Conservation (phyloP, 2,329 filamentous ascomycete species). For the Sporothrix phasma region DNA sequence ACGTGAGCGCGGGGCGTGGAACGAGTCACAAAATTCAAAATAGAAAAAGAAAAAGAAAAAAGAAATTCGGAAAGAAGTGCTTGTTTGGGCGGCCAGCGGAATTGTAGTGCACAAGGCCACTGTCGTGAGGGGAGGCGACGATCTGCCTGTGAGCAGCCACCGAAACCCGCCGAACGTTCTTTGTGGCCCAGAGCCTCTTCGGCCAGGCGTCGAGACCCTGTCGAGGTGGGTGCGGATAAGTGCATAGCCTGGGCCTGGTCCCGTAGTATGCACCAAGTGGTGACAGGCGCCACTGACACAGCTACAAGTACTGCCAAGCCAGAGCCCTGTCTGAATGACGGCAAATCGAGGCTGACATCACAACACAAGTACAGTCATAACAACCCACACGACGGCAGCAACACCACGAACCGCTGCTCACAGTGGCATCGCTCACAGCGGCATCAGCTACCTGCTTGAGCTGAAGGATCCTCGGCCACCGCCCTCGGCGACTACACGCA, state of each 20-base stretch:
- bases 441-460: too few relatives aligned
- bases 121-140: constrained; percentile 7
- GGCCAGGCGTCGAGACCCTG: not conserved
- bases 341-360: not conserved
- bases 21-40: not conserved
- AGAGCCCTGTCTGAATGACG: not conserved
- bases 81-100: not conserved
- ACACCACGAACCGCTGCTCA: too few relatives aligned
- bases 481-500: too few relatives aligned
- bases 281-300: not conserved
- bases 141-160: not conserved
- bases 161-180: constrained; percentile 19
- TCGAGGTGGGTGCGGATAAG: not conserved
- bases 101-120: not conserved
- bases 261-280: not conserved
- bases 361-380: too few relatives aligned
- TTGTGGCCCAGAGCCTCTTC: not conserved
- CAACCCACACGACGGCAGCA: too few relatives aligned
- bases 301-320: not conserved
- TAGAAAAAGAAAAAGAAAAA: not conserved
- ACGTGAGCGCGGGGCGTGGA: not conserved
- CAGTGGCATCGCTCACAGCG: too few relatives aligned
- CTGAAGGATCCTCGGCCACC: too few relatives aligned
- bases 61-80: not conserved
- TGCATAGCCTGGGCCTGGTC: not conserved